Base-by-base conservation (phyloP, 2,329 filamentous ascomycete genomes). In the Aspergillus thermomutatus region DNA sequence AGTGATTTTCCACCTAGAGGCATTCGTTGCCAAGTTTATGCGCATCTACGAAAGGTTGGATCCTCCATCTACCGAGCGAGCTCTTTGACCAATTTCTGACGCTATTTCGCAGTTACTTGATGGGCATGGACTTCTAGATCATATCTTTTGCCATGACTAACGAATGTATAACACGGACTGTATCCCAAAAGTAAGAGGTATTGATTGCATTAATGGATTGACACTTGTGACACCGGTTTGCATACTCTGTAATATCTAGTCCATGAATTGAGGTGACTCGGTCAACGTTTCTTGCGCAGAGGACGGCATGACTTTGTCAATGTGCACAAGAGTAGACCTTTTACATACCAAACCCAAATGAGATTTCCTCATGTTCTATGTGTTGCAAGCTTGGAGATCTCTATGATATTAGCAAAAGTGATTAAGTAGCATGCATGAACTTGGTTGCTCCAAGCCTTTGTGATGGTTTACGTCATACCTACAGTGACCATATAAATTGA, bases 11-110 rank as follows among this genome's bases (percentile, higher is more conserved):
- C 95, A 99, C 70, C 80, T 99, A 3, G 95, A 99, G 76, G 94
- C 94, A 3, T 99, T 99, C 75, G 94, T 99, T 57, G 93, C 93
- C 56, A 97, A 97, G 79, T 96, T 97, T 73, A 97, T 99, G 93
- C 86, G 93, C 66, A 86, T 97, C 64, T 84, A 93, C 61, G 94
- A 99, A 79, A 93, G 92, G 86, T 95, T 86, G 62, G 79, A 71
- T 27, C 14, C 53, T 49, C 48, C 26, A n/a, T n/a, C 50, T 26
- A 10, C 40, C 47, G 1, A 37, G 9, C 4, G 11, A 10, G 19
- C 34, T 21, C 23, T 31, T 46, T 4, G 37, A 56, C 62, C 50
- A 61, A n/a, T 21, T 59, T 54, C 62, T 82, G 77, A 65, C 75
- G 70, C 7, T 75, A 88, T 23, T 9, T 5, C 46, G 9, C 48